These are phyloP conservation scores for Torulaspora delbrueckii DNA, from an alignment of 805 yeast species.

Conservation along the genomic window DNA sequence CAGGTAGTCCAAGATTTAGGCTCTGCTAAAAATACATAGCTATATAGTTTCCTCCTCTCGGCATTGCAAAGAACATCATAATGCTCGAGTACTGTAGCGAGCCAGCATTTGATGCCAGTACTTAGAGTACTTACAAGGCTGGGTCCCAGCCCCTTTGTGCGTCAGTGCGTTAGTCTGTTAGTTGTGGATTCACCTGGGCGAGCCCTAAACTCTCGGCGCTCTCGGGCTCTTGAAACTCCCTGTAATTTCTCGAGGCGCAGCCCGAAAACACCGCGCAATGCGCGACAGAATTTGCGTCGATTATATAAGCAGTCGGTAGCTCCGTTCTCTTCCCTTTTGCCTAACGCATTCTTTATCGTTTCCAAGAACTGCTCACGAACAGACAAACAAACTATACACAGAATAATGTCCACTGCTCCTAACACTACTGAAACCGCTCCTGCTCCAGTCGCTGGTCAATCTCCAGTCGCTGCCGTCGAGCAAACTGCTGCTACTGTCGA, in stretches of 20 bases:
- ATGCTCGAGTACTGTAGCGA: no score
- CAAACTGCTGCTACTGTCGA: not conserved
- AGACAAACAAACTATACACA: not conserved
- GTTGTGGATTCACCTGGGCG: not conserved
- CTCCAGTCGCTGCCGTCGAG: not conserved
- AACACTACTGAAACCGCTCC: constrained; percentile 9
- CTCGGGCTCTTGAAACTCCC: no score
- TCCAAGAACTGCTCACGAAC: not conserved
- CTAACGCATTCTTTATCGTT: not conserved
- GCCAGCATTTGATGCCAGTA: no score
- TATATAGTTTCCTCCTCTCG: no score
- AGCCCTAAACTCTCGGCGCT: not conserved
- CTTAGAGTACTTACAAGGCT: no score
- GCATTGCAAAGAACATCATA: no score
- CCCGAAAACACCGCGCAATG: not conserved
- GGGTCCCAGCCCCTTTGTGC: no score
- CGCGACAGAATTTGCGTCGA: not conserved
- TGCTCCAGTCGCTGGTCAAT: constrained; percentile 7
- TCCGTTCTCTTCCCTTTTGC: not conserved
- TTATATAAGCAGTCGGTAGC: not conserved
- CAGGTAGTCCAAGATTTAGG: no score
- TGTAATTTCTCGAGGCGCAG: not conserved
- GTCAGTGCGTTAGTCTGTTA: not conserved
- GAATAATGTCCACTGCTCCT: not conserved
- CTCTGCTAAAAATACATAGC: no score